A percentile compares a stretch with the other conserved stretches of the same genome.
Evolutionary conservation across 2,329 filamentous ascomycete species (phyloP).

Genomic region (Neodidymelliopsis sp.): DNA sequence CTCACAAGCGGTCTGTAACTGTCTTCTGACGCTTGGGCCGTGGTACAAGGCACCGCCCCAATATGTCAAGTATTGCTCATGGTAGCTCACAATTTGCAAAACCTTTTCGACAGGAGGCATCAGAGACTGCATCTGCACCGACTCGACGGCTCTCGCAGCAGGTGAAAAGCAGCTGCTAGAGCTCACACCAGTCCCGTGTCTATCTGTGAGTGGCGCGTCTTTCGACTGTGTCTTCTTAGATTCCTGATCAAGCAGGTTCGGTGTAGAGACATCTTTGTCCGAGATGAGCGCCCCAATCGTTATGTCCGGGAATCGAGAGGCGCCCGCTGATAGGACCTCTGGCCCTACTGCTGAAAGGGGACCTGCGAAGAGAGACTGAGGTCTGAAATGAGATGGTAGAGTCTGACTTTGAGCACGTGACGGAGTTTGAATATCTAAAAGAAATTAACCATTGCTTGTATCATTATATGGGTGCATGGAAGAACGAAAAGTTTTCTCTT

Average conservation of each 20-base stretch:
- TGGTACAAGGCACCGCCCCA: constrained; percentile 53
- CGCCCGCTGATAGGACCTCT: constrained; percentile 21
- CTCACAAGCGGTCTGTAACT: constrained; percentile 51
- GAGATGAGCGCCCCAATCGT: constrained; percentile 34
- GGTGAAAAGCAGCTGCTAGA: constrained; percentile 29
- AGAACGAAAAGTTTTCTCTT: neutral
- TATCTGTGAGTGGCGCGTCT: constrained; percentile 15
- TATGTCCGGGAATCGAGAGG: constrained; percentile 33
- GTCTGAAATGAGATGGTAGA: constrained; percentile 5
- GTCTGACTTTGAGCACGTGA: constrained; percentile 3
- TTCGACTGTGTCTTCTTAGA: constrained; percentile 24
- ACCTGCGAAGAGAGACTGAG: neutral
- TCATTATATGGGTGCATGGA: too few relatives aligned
- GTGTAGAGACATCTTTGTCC: constrained; percentile 30
- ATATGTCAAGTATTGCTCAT: constrained; percentile 48
- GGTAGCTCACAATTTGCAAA: constrained; percentile 47
- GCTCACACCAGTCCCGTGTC: constrained; percentile 1
- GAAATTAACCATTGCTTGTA: neutral
- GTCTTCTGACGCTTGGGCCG: constrained; percentile 47
- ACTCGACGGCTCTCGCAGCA: constrained; percentile 34
- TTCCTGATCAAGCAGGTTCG: constrained; percentile 26
- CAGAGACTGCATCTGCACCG: constrained; percentile 47
- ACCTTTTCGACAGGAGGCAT: constrained; percentile 41
- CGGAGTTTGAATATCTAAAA: constrained; percentile 12
- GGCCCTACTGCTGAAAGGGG: constrained; percentile 16